These are phyloP conservation scores for Hippophae gyantsensis DNA, from an alignment of 306 rosid genomes.

Conservation along the genomic window DNA sequence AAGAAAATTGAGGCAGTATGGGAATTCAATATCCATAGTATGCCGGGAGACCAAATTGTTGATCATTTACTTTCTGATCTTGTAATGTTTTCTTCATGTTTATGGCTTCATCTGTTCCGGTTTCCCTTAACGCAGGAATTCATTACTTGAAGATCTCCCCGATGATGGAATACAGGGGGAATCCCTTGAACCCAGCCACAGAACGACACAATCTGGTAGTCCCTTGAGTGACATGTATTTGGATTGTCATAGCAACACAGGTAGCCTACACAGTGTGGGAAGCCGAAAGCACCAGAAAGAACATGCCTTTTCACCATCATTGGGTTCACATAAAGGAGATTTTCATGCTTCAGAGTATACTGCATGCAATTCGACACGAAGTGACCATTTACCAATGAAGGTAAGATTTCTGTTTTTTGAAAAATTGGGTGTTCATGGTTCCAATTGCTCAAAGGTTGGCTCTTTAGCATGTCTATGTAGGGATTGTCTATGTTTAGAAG, in stretches of 20 bases:
- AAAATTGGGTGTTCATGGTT: neutral
- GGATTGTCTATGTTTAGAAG: too few relatives aligned
- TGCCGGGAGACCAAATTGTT: neutral
- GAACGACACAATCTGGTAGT: conserved; percentile 23
- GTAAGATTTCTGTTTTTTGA: conserved; percentile 24
- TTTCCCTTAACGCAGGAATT: conserved; percentile 45
- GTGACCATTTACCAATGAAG: conserved; percentile 27
- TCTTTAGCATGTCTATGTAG: too few relatives aligned
- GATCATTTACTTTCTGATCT: conserved; percentile 5
- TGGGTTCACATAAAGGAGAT: conserved; percentile 25
- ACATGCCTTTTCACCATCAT: conserved; percentile 25
- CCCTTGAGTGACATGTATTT: conserved; percentile 7
- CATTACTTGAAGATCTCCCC: conserved; percentile 49
- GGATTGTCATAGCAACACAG: conserved; percentile 18
- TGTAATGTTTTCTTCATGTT: conserved; percentile 12
- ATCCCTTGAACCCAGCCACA: conserved; percentile 34
- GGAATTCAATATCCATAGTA: too few relatives aligned
- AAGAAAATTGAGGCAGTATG: too few relatives aligned
- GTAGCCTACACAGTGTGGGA: conserved; percentile 13
- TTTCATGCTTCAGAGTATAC: conserved; percentile 19
- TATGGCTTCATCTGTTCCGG: conserved; percentile 4
- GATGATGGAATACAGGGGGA: conserved; percentile 26
- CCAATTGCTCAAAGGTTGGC: too few relatives aligned
- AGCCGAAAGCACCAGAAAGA: conserved; percentile 23
- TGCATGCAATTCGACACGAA: conserved; percentile 24